A percentile compares a stretch with the other conserved stretches of the same genome.
Evolutionary conservation across 257 asterid species (phyloP).

Genomic region (Fraxinus anomala): DNA sequence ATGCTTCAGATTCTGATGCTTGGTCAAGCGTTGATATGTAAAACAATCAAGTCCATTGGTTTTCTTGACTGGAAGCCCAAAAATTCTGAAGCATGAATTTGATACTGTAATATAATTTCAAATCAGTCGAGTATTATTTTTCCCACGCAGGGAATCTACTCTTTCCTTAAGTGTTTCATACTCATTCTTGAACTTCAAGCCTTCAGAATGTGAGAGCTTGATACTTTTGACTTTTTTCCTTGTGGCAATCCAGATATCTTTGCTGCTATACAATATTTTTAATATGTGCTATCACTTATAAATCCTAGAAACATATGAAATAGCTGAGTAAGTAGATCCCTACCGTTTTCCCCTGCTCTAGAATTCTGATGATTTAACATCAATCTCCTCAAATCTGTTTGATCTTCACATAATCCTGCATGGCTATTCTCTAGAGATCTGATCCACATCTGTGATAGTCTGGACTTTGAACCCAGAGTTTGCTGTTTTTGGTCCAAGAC

Average conservation of each 20-base stretch:
- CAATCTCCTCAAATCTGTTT: constrained; percentile 1
- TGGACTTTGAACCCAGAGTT: too few species aligned
- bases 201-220: background rate
- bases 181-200: background rate
- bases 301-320: background rate
- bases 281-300: background rate
- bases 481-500: too few species aligned
- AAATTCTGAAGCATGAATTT: background rate
- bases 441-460: too few species aligned
- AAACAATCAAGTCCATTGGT: background rate
- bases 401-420: background rate
- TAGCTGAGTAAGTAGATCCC: background rate
- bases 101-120: background rate
- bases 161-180: background rate
- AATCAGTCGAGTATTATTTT: background rate
- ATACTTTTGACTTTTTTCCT: background rate
- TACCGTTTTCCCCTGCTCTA: background rate
- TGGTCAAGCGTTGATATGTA: background rate
- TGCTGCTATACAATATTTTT: too few species aligned
- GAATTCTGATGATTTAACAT: background rate
- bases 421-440: too few species aligned
- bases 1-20: background rate
- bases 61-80: background rate
- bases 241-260: background rate
- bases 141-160: background rate